Conservation (phyloP, 129 eudicot species). For the Calendula officinalis region DNA sequence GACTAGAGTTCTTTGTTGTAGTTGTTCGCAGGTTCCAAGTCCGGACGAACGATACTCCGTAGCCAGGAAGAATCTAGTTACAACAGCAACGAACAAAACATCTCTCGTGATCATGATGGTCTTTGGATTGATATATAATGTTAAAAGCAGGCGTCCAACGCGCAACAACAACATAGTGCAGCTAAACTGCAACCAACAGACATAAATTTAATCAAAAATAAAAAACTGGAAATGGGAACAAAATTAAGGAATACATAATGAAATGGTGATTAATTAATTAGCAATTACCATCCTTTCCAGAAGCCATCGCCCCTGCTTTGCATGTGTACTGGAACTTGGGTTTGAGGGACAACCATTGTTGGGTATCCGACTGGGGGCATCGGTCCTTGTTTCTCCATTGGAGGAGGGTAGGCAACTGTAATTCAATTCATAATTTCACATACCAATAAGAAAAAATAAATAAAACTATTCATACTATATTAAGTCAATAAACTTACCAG, state of each 20-base stretch:
- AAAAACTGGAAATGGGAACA: not conserved
- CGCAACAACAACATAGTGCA: too few relatives aligned
- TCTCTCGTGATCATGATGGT: too few relatives aligned
- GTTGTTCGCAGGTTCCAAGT: too few relatives aligned
- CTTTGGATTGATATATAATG: too few relatives aligned
- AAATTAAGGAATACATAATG: not conserved
- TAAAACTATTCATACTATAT: not conserved
- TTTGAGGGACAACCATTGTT: conserved; percentile 19
- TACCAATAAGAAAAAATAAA: not conserved
- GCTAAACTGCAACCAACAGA: too few relatives aligned
- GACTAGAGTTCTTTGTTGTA: too few relatives aligned
- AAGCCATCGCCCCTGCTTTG: conserved; percentile 58
- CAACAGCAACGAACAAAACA: too few relatives aligned
- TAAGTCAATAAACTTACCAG: conserved; percentile 25
- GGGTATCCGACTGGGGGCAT: conserved; percentile 48
- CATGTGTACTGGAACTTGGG: conserved; percentile 12
- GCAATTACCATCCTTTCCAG: conserved; percentile 57
- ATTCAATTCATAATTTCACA: not conserved
- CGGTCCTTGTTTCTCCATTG: conserved; percentile 26
- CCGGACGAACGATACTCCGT: too few relatives aligned
- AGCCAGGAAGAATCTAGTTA: too few relatives aligned
- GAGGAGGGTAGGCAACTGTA: conserved; percentile 47
- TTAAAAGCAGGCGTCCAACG: too few relatives aligned
- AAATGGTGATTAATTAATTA: not conserved
- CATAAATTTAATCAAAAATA: not conserved